phyloP scores from a whole-genome alignment of 345 rosid genomes.

The Populus euphratica region DNA sequence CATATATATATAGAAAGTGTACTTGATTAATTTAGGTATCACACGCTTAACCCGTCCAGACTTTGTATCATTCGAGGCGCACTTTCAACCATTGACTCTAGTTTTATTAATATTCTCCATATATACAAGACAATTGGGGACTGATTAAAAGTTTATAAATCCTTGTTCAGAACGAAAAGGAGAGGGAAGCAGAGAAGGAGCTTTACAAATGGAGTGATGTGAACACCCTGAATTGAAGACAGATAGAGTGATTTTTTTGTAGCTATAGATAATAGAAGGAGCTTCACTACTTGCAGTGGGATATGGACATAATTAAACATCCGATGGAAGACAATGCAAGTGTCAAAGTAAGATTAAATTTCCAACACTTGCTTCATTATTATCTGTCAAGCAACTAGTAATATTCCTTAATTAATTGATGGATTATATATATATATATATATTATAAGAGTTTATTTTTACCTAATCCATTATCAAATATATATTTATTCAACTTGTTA shows the following conservation, averaged over 20 bases:
- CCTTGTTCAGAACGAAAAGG: background rate
- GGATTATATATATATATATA: too few relatives aligned
- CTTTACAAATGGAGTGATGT: background rate
- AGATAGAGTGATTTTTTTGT: background rate
- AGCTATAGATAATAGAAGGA: background rate
- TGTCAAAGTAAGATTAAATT: background rate
- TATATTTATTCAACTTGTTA: too few relatives aligned
- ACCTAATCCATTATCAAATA: too few relatives aligned
- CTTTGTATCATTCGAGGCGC: background rate
- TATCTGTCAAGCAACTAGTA: background rate
- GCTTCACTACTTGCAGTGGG: background rate
- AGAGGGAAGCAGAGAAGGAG: background rate
- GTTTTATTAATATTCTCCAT: background rate
- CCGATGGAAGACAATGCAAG: background rate
- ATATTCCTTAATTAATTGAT: background rate
- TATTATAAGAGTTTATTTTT: too few relatives aligned
- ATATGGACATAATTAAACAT: background rate
- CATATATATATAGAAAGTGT: too few relatives aligned
- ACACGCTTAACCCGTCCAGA: background rate
- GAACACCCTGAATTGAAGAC: background rate
- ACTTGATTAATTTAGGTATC: background rate
- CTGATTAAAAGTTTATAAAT: background rate
- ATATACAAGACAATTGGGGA: background rate
- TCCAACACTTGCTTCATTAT: background rate
- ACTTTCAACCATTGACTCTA: background rate